Evolutionary conservation across 345 rosid genomes (phyloP).

Genomic region (Eucalyptus cloeziana): DNA sequence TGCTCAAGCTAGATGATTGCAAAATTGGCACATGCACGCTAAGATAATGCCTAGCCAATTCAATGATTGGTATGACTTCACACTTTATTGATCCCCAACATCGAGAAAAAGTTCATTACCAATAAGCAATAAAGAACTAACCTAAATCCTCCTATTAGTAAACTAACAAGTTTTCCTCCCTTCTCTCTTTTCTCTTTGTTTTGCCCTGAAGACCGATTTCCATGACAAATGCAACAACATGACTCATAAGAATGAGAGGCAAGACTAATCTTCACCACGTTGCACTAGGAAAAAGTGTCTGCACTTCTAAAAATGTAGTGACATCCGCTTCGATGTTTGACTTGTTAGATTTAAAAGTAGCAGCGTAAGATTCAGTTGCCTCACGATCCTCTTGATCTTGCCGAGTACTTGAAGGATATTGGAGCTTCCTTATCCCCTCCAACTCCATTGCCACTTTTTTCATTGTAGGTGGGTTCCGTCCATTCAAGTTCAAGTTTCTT

Average conservation of each 20-base stretch:
- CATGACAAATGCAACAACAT: not conserved
- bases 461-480: not conserved
- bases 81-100: not conserved
- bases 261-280: not conserved
- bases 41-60: not conserved
- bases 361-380: too few species aligned
- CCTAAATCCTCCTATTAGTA: not conserved
- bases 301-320: not conserved
- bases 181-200: not conserved
- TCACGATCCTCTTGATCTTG: not conserved
- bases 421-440: not conserved
- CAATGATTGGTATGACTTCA: too few species aligned
- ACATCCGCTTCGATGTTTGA: rapidly evolving
- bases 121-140: not conserved
- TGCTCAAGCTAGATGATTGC: not conserved
- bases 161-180: not conserved
- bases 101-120: not conserved
- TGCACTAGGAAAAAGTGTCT: not conserved
- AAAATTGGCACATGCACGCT: not conserved
- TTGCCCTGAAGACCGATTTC: not conserved
- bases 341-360: not conserved
- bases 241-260: not conserved
- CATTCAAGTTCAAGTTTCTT: not conserved
- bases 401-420: not conserved
- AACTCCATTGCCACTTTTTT: not conserved